These are phyloP conservation scores for Microdochium paspali DNA, from an alignment of 2,329 filamentous ascomycete species.

Conservation along the genomic window DNA sequence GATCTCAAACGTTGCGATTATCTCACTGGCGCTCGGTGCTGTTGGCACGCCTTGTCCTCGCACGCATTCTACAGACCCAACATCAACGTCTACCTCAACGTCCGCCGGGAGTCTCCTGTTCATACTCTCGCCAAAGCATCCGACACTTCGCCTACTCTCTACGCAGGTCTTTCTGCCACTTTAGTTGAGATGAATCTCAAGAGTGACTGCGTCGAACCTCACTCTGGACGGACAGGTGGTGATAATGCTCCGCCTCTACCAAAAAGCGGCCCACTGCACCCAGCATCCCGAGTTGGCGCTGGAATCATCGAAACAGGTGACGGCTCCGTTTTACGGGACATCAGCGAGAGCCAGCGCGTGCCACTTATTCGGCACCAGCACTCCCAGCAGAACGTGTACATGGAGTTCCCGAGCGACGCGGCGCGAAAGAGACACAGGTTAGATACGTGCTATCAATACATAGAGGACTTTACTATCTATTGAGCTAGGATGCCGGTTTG, in stretches of 20 bases:
- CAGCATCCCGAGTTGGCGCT: not conserved
- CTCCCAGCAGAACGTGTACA: slow-evolving; percentile 1
- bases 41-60: slow-evolving; percentile 36
- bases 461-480: not conserved
- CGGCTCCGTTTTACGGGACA: slow-evolving; percentile 13
- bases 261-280: slow-evolving; percentile 5
- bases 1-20: slow-evolving; percentile 23
- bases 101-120: slow-evolving; percentile 19
- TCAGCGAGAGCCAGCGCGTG: slow-evolving; percentile 14
- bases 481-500: not conserved
- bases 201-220: slow-evolving; percentile 4
- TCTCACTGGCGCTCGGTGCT: slow-evolving; percentile 23
- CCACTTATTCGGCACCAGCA: slow-evolving; percentile 13
- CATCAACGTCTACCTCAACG: slow-evolving; percentile 31
- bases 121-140: slow-evolving; percentile 38
- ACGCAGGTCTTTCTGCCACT: slow-evolving; percentile 37
- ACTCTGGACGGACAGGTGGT: not conserved
- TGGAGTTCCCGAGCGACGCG: not conserved
- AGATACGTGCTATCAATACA: slow-evolving; percentile 8
- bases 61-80: slow-evolving; percentile 38
- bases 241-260: slow-evolving; percentile 6
- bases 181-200: slow-evolving; percentile 32
- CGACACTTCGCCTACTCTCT: slow-evolving; percentile 36
- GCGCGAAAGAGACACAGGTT: slow-evolving; percentile 11
- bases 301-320: slow-evolving; percentile 20